Conservation (phyloP, 768 basidiomycete genomes). For the Mycena crocata region DNA sequence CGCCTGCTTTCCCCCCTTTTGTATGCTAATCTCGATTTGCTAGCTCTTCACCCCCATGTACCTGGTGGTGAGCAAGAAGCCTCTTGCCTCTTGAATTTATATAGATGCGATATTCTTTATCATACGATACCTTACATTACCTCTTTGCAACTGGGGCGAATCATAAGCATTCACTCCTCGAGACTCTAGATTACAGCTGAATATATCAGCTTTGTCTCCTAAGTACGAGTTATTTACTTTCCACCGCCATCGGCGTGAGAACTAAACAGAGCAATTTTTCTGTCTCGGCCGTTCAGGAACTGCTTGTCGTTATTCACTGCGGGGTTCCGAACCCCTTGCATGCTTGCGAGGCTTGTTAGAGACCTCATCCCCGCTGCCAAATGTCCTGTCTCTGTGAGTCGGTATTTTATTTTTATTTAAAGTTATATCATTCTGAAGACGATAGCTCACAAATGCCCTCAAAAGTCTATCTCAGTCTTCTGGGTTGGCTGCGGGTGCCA, state of each 20-base stretch:
- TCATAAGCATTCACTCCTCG: not conserved
- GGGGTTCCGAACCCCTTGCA: slow-evolving; percentile 9
- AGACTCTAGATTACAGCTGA: not conserved
- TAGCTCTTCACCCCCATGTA: slow-evolving; percentile 76
- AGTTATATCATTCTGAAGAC: not conserved
- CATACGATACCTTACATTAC: slow-evolving; percentile 8
- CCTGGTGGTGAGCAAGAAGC: slow-evolving; percentile 50
- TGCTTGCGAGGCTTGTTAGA: slow-evolving; percentile 24
- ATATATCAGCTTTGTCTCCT: no score
- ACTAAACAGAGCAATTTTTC: no score
- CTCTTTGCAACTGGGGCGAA: slow-evolving; percentile 1
- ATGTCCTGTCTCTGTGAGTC: slow-evolving; percentile 11
- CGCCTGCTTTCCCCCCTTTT: slow-evolving; percentile 42
- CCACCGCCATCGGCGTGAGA: no score
- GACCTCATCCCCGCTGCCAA: slow-evolving; percentile 24
- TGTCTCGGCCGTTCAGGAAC: no score
- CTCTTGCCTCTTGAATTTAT: not conserved
- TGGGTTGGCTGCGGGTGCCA: not conserved
- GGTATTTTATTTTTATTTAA: not conserved
- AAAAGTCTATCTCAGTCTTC: slow-evolving; percentile 11
- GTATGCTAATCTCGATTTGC: slow-evolving; percentile 44
- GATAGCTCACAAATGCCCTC: slow-evolving; percentile 16
- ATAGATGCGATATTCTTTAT: not conserved
- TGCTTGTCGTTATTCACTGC: no score
- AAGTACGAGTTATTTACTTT: no score